Percentiles rank a stretch among this genome's conserved stretches.
Evolutionary conservation across 2,329 filamentous ascomycete species (phyloP).

Genomic region (Xylaria sp.): DNA sequence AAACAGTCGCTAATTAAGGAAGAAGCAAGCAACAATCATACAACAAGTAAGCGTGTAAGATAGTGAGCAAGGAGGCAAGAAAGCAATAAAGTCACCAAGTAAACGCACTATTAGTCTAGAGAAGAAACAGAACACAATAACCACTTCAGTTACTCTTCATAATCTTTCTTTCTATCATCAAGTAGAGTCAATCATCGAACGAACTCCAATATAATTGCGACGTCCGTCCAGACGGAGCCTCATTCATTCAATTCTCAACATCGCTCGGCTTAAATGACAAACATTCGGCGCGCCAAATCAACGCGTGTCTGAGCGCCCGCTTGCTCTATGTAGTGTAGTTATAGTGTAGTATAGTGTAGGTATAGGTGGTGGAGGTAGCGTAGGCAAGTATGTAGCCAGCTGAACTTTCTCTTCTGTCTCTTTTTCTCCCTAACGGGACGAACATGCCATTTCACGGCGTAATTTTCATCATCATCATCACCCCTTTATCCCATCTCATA

Average conservation of each 20-base stretch:
- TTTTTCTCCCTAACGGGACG: background rate
- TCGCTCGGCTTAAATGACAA: background rate
- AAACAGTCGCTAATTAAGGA: background rate
- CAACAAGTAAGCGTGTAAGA: no score
- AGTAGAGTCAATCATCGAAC: no score
- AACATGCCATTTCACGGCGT: no score
- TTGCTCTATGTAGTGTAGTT: conserved; percentile 1
- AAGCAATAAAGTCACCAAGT: background rate
- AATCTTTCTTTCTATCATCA: background rate
- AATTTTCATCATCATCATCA: conserved; percentile 1
- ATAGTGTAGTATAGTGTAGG: background rate
- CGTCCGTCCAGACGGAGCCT: background rate
- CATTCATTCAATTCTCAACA: background rate
- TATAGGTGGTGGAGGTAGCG: background rate
- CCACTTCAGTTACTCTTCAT: no score
- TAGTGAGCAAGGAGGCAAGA: background rate
- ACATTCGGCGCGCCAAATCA: background rate
- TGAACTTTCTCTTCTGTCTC: background rate
- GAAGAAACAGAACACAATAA: background rate
- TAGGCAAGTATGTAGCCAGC: background rate
- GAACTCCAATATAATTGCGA: background rate
- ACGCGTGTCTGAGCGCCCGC: conserved; percentile 9
- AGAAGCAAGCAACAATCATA: no score
- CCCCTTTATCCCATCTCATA: background rate
- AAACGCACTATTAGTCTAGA: background rate